A percentile compares a stretch with the other conserved stretches of the same genome.
These are phyloP conservation scores for Crinitomyces ghanaensis DNA, from an alignment of 805 yeast genomes.

Conservation along the genomic window DNA sequence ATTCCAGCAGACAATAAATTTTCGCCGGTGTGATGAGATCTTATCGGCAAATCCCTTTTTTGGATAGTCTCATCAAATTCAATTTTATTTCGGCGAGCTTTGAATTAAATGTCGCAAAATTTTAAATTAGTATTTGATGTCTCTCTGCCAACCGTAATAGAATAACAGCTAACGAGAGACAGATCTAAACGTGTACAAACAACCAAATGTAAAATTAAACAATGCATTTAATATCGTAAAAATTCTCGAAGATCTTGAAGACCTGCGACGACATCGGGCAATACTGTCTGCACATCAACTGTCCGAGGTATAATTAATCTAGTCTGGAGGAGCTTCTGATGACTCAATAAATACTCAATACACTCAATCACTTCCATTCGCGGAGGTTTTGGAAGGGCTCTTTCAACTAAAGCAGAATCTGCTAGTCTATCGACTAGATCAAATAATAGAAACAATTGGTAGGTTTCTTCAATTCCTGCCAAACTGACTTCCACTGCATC, in stretches of 20 bases:
- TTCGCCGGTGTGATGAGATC: no score
- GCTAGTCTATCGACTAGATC: slow-evolving; percentile 44
- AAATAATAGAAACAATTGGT: slow-evolving; percentile 55
- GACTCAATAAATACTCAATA: slow-evolving; percentile 64
- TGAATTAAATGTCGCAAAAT: no score
- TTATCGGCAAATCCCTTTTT: no score
- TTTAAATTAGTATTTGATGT: no score
- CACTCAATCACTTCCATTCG: slow-evolving; percentile 49
- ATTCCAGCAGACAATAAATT: no score
- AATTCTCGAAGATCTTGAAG: slow-evolving; percentile 31
- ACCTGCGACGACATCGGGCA: slow-evolving; percentile 40
- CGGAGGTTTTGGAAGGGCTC: slow-evolving; percentile 7
- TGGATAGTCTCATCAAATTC: no score
- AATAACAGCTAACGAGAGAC: no score
- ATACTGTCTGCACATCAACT: slow-evolving; percentile 48
- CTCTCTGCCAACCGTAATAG: no score
- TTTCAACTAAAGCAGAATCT: slow-evolving; percentile 36
- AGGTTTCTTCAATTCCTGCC: slow-evolving; percentile 47
- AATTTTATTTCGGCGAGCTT: no score
- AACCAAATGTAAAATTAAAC: no score
- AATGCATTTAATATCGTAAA: no score
- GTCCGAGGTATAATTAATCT: slow-evolving; percentile 54
- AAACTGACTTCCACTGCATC: slow-evolving; percentile 38
- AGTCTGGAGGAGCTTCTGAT: slow-evolving; percentile 72
- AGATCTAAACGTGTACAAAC: no score